A percentile compares a stretch with the other conserved stretches of the same genome.
Evolutionary conservation across 1,284 basidiomycete species (phyloP).

Genomic region (Anthracocystis panici-leucophaei): DNA sequence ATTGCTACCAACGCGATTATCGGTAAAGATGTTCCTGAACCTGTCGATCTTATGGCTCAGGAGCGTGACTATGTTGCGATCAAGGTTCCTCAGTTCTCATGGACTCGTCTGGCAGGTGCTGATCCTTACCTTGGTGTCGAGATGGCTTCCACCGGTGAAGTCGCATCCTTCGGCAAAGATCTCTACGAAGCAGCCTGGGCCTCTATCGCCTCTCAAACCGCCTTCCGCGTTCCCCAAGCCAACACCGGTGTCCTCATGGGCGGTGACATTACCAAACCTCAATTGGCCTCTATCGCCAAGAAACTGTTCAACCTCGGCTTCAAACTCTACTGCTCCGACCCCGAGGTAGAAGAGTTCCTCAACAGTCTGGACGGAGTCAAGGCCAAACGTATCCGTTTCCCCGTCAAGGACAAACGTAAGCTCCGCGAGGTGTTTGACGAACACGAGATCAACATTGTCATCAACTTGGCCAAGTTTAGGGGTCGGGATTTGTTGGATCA

Average conservation of each 20-base stretch:
- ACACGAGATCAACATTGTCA: conserved; percentile 92
- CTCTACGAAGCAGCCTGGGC: conserved; percentile 98
- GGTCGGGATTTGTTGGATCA: conserved; percentile 86
- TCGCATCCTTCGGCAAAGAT: conserved; percentile 95
- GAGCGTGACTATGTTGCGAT: conserved; percentile 93
- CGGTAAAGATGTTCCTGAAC: conserved; percentile 87
- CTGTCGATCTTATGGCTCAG: conserved; percentile 91
- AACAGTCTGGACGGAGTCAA: conserved; percentile 73
- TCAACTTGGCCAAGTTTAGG: conserved; percentile 89
- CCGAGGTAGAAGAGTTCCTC: conserved; percentile 83
- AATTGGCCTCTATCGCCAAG: conserved; percentile 84
- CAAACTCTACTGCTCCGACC: conserved; percentile 89
- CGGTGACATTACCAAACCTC: conserved; percentile 83
- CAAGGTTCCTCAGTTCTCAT: conserved; percentile 98
- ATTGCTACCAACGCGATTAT: conserved; percentile 93
- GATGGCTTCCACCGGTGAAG: conserved; percentile 99
- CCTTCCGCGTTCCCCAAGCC: conserved; percentile 86
- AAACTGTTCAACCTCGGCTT: conserved; percentile 77
- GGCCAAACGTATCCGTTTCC: conserved; percentile 93
- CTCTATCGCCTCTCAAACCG: conserved; percentile 85
- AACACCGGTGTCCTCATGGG: conserved; percentile 86
- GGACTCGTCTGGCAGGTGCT: conserved; percentile 91
- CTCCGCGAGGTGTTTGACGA: conserved; percentile 85
- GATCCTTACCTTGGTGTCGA: conserved; percentile 98
- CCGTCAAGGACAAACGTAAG: conserved; percentile 95